Evolutionary conservation across 1,139 yeast species (phyloP).

Genomic region (Blastobotrys indianensis): DNA sequence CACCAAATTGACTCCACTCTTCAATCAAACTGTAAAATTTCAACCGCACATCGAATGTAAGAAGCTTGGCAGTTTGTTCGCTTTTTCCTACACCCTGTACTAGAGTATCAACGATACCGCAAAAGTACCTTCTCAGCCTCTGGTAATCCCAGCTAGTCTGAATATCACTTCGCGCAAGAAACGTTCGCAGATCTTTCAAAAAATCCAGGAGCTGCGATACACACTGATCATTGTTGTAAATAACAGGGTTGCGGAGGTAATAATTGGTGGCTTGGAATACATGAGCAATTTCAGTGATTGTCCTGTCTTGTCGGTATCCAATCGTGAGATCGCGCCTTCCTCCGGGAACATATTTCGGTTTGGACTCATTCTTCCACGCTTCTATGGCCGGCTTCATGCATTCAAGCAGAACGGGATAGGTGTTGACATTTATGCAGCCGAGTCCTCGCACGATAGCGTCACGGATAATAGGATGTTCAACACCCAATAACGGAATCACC

Average conservation of each 20-base stretch:
- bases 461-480: conserved; percentile 63
- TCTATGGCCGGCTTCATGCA: conserved; percentile 60
- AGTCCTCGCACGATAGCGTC: conserved; percentile 85
- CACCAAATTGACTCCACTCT: conserved; percentile 95
- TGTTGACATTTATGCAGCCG: conserved; percentile 84
- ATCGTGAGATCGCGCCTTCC: conserved; percentile 16
- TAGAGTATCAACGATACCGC: conserved; percentile 67
- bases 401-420: conserved; percentile 76
- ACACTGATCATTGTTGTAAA: conserved; percentile 65
- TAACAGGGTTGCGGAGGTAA: conserved; percentile 47
- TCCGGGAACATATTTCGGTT: neutral
- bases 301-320: conserved; percentile 41
- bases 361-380: conserved; percentile 29
- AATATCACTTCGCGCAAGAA: conserved; percentile 51
- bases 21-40: conserved; percentile 76
- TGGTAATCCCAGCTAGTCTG: conserved; percentile 72
- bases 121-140: conserved; percentile 70
- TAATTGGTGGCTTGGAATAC: conserved; percentile 66
- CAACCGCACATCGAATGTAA: conserved; percentile 81
- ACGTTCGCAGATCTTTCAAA: conserved; percentile 57
- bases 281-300: conserved; percentile 74
- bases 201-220: conserved; percentile 58
- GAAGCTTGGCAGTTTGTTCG: conserved; percentile 46
- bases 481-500: conserved; percentile 74
- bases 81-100: conserved; percentile 46